Evolutionary conservation across 202 grass and related monocot genomes (phyloP), one percentile per base, ranked within the genome.

Genomic region (Dendrocalamus latiflorus): DNA sequence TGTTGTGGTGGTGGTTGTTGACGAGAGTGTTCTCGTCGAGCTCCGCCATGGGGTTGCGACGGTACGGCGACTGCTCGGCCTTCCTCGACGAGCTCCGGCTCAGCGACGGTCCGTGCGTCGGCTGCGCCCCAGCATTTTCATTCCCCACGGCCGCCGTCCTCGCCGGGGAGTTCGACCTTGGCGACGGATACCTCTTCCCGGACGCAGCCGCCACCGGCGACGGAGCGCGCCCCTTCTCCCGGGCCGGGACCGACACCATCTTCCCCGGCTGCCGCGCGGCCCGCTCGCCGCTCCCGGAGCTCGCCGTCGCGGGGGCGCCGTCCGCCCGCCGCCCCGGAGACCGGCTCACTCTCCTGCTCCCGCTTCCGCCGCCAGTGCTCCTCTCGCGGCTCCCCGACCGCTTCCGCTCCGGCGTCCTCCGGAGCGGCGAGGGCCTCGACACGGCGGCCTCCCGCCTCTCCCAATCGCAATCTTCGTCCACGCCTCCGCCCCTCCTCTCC

Each of bases 11-110:
- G 60, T 63, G 54, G 25, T 76, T 36, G 62, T 70, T 83, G 25
- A 25, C 77, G 50, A 91, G 79, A 0, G 79, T 17, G 59, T 98
- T 98, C 71, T 93, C 92, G 34, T 98, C 90, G 48, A 94, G 83
- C 76, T 98, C 92, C 1, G 85, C n/a, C 95, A 98, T 95, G 17
- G 95, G 95, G 60, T 90, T 95, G 78, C 95, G 89, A 9, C 89
- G 77, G 50, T 80, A 88, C 2, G 92, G 92, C 22, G 95, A 94
- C 6, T 91, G 73, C 69, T 94, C 95, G 0, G 90, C 90, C 76
- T 94, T 98, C 85, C 90, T 82, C 4, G 95, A 98, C 10, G 92
- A 93, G 82, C 83, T 98, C 34, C 93, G 83, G 78, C 96, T 98
- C 70, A 95, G 85, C 12, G 85, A 85, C 38, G 88, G 88, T 12